A percentile compares a stretch with the other conserved stretches of the same genome.
Conservation (phyloP, 495 filamentous ascomycete genomes). For the Pyrenula massariospora region DNA sequence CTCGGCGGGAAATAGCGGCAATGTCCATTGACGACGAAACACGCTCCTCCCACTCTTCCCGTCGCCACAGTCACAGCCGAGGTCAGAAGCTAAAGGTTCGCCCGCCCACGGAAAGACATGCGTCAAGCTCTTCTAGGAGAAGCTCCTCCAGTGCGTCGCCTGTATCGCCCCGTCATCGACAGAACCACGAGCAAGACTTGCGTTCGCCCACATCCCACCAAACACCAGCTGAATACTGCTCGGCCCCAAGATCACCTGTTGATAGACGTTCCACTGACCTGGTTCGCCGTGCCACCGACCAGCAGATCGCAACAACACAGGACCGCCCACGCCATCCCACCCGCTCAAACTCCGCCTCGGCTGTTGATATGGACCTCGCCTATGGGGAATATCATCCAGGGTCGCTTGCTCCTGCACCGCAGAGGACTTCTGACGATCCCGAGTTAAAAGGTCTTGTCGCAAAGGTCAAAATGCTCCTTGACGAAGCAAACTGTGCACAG, state of each 20-base stretch:
- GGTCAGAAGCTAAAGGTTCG: constrained; percentile 1
- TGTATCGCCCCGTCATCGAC: constrained; percentile 8
- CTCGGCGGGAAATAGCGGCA: constrained; percentile 29
- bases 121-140: background rate
- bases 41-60: constrained; percentile 30
- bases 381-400: constrained; percentile 51
- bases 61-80: constrained; percentile 7
- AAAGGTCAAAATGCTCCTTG: constrained; percentile 58
- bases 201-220: constrained; percentile 11
- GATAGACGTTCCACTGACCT: constrained; percentile 19
- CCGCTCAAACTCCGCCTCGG: constrained; percentile 36
- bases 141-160: constrained; percentile 3
- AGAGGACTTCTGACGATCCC: constrained; percentile 29
- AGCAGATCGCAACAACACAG: constrained; percentile 20
- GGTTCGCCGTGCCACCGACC: constrained; percentile 34
- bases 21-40: constrained; percentile 38
- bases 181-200: constrained; percentile 24
- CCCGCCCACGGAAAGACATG: background rate
- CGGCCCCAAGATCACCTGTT: background rate
- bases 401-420: constrained; percentile 23
- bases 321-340: constrained; percentile 12
- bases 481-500: constrained; percentile 80
- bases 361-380: constrained; percentile 79
- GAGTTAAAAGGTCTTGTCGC: constrained; percentile 55
- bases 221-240: constrained; percentile 4